Conservation (phyloP, 768 basidiomycete genomes). For the Cyclocybe aegerita region DNA sequence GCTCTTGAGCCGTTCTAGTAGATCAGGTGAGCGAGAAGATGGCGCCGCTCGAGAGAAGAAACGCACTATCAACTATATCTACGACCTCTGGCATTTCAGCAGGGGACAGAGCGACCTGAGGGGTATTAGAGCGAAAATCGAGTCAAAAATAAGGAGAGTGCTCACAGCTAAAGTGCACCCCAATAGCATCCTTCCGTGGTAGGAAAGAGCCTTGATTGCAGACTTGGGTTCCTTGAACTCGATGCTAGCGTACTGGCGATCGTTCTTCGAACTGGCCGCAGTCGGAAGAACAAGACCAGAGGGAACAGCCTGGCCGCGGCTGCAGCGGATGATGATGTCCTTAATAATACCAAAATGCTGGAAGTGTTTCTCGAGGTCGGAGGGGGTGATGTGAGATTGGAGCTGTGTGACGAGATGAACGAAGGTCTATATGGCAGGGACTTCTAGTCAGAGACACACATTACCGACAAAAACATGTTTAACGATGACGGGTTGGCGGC, state of each 20-base stretch:
- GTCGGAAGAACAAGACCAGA: slow-evolving; percentile 20
- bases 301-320: slow-evolving; percentile 36
- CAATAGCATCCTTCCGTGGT: slow-evolving; percentile 35
- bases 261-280: slow-evolving; percentile 21
- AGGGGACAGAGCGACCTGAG: slow-evolving; percentile 33
- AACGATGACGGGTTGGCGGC: slow-evolving; percentile 19
- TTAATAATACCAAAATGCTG: slow-evolving; percentile 29
- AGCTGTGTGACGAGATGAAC: slow-evolving; percentile 20
- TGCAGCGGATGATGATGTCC: slow-evolving; percentile 37
- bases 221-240: slow-evolving; percentile 37
- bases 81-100: slow-evolving; percentile 40
- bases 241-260: slow-evolving; percentile 53
- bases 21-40: neutral
- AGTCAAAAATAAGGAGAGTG: slow-evolving; percentile 2
- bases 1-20: too few relatives aligned
- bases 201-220: slow-evolving; percentile 39
- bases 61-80: slow-evolving; percentile 29
- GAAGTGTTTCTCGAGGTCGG: slow-evolving; percentile 33
- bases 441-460: slow-evolving; percentile 35
- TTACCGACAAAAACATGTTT: slow-evolving; percentile 58
- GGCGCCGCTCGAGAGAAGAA: neutral
- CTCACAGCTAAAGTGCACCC: slow-evolving; percentile 43
- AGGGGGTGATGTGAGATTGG: slow-evolving; percentile 32
- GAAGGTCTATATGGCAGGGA: too few relatives aligned
- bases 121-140: neutral